Conservation (phyloP, 441 rosid species). For the Cnidoscolus chayamansa region DNA sequence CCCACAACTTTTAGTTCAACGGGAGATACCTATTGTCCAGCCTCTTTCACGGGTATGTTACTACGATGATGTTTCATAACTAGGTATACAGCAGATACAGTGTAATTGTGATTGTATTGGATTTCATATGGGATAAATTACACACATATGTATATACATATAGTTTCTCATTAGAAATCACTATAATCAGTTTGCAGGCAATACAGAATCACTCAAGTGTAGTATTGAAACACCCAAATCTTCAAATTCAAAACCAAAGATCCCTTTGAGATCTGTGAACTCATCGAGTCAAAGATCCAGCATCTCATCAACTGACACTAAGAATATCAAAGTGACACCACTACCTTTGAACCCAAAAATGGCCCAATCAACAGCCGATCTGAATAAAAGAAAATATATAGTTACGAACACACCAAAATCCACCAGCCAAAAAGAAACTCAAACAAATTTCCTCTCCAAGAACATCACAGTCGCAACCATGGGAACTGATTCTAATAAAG, state of each 20-base stretch:
- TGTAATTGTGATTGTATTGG: too few relatives aligned
- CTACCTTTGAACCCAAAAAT: conserved; percentile 22
- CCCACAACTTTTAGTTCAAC: conserved; percentile 31
- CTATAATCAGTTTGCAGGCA: conserved; percentile 42
- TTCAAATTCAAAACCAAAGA: conserved; percentile 26
- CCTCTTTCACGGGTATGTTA: conserved; percentile 45
- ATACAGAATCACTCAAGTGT: conserved; percentile 20
- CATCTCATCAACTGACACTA: conserved; percentile 16
- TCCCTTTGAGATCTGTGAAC: conserved; percentile 17
- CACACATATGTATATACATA: too few relatives aligned
- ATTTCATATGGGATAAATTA: too few relatives aligned
- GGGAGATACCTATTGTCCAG: conserved; percentile 46
- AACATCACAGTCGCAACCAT: conserved; percentile 2
- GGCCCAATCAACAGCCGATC: background rate
- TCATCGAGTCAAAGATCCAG: conserved; percentile 23
- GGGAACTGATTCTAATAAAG: conserved; percentile 10
- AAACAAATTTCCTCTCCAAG: conserved; percentile 14
- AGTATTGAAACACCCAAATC: conserved; percentile 20
- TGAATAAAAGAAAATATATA: conserved; percentile 4
- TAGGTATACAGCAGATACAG: too few relatives aligned
- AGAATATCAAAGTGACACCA: conserved; percentile 12
- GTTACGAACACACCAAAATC: conserved; percentile 4
- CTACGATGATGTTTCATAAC: too few relatives aligned
- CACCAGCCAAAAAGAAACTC: conserved; percentile 12
- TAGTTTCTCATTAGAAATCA: too few relatives aligned